Percentiles rank a stretch among this genome's conserved stretches.
Conservation (phyloP, 257 asterid genomes). For the Nyctanthes arbortristis region DNA sequence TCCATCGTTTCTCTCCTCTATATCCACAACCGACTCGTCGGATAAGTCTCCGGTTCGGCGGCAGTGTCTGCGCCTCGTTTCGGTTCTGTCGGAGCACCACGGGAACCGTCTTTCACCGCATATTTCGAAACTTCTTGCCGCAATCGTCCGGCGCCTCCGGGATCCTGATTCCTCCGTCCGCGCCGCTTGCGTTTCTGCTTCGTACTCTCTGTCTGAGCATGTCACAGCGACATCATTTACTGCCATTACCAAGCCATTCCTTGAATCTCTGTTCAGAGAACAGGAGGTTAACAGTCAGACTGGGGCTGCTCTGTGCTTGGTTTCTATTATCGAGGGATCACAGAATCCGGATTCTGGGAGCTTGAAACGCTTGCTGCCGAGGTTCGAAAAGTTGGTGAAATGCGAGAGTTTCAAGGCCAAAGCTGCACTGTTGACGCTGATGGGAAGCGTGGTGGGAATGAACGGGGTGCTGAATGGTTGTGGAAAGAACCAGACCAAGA, state of each 20-base stretch:
- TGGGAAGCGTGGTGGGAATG: conserved; percentile 64
- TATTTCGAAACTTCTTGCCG: conserved; percentile 71
- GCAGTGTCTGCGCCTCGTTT: conserved; percentile 70
- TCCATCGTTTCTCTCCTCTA: conserved; percentile 65
- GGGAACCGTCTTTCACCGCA: conserved; percentile 67
- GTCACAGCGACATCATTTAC: not conserved
- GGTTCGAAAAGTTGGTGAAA: conserved; percentile 63
- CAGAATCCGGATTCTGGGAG: conserved; percentile 46
- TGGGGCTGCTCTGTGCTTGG: too few species aligned
- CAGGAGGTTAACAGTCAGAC: too few species aligned
- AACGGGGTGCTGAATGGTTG: conserved; percentile 46
- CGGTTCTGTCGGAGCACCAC: conserved; percentile 67
- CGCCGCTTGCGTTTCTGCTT: too few species aligned
- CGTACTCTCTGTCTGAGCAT: too few species aligned
- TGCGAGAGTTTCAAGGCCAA: conserved; percentile 71
- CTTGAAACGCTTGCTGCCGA: conserved; percentile 54
- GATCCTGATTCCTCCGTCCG: conserved; percentile 33
- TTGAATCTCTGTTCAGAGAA: too few species aligned
- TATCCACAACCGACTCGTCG: conserved; percentile 76
- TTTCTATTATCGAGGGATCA: too few species aligned
- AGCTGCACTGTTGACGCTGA: conserved; percentile 61
- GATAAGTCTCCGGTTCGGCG: conserved; percentile 81
- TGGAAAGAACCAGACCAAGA: conserved; percentile 42
- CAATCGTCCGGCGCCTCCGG: conserved; percentile 77
- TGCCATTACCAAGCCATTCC: conserved; percentile 39